Evolutionary conservation across 169 alveolate species (phyloP), one percentile per base, ranked within the genome.

Genomic region (Fabrea salina): DNA sequence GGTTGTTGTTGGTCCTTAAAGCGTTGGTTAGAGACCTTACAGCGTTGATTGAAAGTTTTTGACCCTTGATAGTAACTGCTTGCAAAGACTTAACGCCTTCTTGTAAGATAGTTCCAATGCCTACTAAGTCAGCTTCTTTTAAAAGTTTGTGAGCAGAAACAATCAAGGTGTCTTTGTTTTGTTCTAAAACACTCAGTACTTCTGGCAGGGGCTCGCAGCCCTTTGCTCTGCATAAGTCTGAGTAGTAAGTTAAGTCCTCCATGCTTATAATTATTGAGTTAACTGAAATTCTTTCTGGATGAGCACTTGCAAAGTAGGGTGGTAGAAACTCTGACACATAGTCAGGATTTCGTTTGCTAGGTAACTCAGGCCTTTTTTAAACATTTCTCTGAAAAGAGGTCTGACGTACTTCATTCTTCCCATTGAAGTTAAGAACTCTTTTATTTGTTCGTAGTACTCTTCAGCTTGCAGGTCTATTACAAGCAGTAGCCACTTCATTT

Each of bases 371-470:
- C 61, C 53, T 8, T 35, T 32, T 37, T 43, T 19, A 19, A 43
- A 8, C 37, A 80, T 41, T n/a, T 35, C 64, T 56, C 67, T 70
- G 35, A 50, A 80, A 1, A 70, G 30, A 5, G 71, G 77, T 59
- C 77, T 80, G 4, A 54, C 58, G 59, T 57, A 80, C 53, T 80
- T 80, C 86, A 80, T 70, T 71, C 86, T 68, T 39, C 86, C 86
- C n/a, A 47, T 37, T 5, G 19, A 2, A n/a, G 57, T 39, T 33
- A 80, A 40, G 58, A 64, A 56, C n/a, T 68, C 44, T 22, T 43
- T 25, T 4, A 80, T 57, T 32, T 41, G 44, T 0, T 41, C 49
- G 30, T 47, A 40, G 0, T 33, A 44, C 7, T 54, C 39, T n/a
- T 80, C 80, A 43, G 49, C 41, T 32, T 54, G 56, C 11, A 40